Base-by-base conservation (phyloP, 2,329 filamentous ascomycete species). In the Kalmusia sp. region DNA sequence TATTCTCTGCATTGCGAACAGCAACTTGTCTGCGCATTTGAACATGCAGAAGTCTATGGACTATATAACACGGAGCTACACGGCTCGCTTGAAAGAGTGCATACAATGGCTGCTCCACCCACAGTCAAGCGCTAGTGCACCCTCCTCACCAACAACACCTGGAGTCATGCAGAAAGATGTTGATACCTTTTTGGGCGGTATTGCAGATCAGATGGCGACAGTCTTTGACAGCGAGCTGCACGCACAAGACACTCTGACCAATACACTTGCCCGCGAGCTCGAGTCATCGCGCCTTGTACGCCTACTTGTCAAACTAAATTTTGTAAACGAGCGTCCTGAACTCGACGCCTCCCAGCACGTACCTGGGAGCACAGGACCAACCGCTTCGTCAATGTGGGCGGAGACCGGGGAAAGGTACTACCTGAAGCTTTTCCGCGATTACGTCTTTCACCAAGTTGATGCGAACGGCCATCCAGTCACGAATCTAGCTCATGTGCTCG, bases 361-460 rank as follows among this genome's bases (percentile, higher is more conserved):
- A 21, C 57, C 69, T 3, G 63, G 67, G 39, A 63, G 58, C 52
- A 63, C 54, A 33, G 62, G 68, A 1, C 49, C 71, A 4, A 64
- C 63, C 9, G 64, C 71, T 9, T 66, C 70, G 1, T 60, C 67
- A 0, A 81, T 85, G 43, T 99, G 95, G 93, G 91, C 92, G 4
- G 93, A 98, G 73, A 95, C 90, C 41, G 93, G 93, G 22, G 92
- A 96, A 66, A 86, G 93, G 24, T 98, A 96, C 72, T 90, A 91
- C 70, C 81, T 99, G 59, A 97, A 96, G 76, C 83, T 99, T 7
- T 98, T 98, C 80, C 86, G 95, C 44, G 95, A 99, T 76, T 98
- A 96, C 66, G 91, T 97, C 34, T 99, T 98, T 77, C 95, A 99
- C 73, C 93, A 96, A 68, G 92, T 97, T 11, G 92, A 98, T 71